Base-by-base conservation (phyloP, 371 early-diverging fungal genomes). In the Batkoa obscura region DNA sequence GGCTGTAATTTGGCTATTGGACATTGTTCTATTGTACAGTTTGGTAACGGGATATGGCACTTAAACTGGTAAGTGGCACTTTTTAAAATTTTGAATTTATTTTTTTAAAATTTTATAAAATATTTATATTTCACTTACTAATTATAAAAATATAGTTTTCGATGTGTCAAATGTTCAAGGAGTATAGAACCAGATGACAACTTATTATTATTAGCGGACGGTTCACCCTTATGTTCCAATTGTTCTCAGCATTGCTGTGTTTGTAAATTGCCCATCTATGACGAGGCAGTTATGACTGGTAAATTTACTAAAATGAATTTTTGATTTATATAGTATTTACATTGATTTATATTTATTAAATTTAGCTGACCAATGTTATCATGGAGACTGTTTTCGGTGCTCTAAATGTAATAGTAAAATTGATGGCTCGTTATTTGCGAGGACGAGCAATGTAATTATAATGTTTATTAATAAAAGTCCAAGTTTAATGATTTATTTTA, bases 271-370 rank as follows among this genome's bases (percentile, higher is more conserved):
- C 80, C 84, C 10, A 91, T 91, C 51, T 77, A 78, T 17, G 88
- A 88, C 59, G 90, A 89, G 63, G 90, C 90, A 43, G 84, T 89
- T 51, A 84, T 85, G 70, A 91, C 90, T 43, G 84, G 83, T 73
- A 66, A 59, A 58, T 45, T 47, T n/a, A n/a, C 23, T 32, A 50
- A 50, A 12, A 9, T 50, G 12, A 50, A n/a, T 32, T n/a, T n/a
- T 36, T 8, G 6, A 47, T 23, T n/a, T 47, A 8, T 32, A 32
- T 15, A 8, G 9, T 6, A 46, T 23, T 15, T 15, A 34, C 2
- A 10, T 12, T 2, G 4, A 37, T 33, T 35, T 51, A 9, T 15
- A 5, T 31, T 51, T 38, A 51, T 6, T 12, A 4, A 37, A 36
- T 3, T 38, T 55, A 55, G 56, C 43, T 42, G 56, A 55, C 56